A percentile compares a stretch with the other conserved stretches of the same genome.
Evolutionary conservation across 2,329 filamentous ascomycete species (phyloP).

Genomic region (Xylaria sp.): DNA sequence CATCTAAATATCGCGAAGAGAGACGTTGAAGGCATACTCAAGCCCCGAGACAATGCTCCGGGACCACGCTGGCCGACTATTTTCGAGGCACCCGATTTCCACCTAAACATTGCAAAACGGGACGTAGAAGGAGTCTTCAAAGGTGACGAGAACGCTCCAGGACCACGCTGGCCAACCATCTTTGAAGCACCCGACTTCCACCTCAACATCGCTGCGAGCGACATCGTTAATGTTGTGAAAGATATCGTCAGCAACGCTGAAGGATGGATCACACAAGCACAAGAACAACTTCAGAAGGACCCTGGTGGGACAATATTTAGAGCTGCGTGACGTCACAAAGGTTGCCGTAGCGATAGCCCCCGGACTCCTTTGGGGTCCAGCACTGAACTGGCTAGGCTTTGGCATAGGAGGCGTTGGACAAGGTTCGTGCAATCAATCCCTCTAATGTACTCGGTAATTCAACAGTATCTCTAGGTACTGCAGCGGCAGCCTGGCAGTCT

Average conservation of each 20-base stretch:
- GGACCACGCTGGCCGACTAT: conserved; percentile 14
- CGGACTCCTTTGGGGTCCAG: too few species aligned
- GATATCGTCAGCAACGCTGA: too few species aligned
- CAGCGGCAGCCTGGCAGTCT: background rate
- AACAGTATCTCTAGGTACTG: background rate
- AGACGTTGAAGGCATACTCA: background rate
- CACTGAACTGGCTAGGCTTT: too few species aligned
- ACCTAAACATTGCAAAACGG: background rate
- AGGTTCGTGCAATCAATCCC: background rate
- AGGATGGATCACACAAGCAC: too few species aligned
- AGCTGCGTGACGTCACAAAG: too few species aligned
- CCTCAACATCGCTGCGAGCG: background rate
- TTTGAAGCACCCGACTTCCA: conserved; percentile 10
- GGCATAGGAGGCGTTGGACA: background rate
- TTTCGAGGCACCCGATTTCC: conserved; percentile 5
- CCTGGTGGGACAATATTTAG: too few species aligned
- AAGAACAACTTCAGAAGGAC: too few species aligned
- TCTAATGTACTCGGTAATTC: background rate
- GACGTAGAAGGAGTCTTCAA: too few species aligned
- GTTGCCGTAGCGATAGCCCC: too few species aligned
- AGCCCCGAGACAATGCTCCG: background rate
- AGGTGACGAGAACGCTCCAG: background rate
- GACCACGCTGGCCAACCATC: conserved; percentile 11
- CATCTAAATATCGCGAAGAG: conserved; percentile 15
- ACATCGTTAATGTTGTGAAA: too few species aligned